Percentiles rank a stretch among this genome's conserved stretches.
Evolutionary conservation across 495 filamentous ascomycete genomes (phyloP).

Genomic region (Lasiosphaeris hirsuta): DNA sequence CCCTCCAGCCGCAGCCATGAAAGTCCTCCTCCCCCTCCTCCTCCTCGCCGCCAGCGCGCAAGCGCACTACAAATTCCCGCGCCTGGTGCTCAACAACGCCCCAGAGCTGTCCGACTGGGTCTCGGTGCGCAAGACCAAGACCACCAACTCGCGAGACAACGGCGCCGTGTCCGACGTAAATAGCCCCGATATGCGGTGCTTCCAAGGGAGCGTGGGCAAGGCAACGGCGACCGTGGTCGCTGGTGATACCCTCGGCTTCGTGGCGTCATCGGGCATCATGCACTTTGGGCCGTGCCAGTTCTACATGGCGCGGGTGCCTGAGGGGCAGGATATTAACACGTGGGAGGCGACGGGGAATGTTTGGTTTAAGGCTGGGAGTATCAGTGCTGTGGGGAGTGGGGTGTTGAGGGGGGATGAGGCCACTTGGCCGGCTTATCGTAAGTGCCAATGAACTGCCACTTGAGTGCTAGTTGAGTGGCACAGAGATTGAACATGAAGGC

Average conservation of each 20-base stretch:
- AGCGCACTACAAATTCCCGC: constrained; percentile 26
- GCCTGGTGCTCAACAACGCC: constrained; percentile 34
- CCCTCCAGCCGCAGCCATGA: no score
- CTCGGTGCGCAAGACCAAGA: constrained; percentile 41
- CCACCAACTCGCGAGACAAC: constrained; percentile 42
- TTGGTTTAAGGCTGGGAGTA: constrained; percentile 46
- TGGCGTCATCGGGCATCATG: constrained; percentile 34
- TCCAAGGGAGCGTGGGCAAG: constrained; percentile 29
- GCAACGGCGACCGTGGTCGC: constrained; percentile 34
- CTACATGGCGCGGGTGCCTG: constrained; percentile 47
- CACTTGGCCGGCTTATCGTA: constrained; percentile 38
- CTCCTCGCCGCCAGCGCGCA: no score
- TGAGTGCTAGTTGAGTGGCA: constrained; percentile 11
- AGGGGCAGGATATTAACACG: constrained; percentile 33
- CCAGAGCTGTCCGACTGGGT: constrained; percentile 38
- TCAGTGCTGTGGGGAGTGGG: constrained; percentile 27
- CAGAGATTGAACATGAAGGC: not conserved
- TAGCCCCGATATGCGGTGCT: constrained; percentile 41
- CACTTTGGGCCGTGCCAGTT: constrained; percentile 46
- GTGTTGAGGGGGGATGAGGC: constrained; percentile 3
- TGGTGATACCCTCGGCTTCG: constrained; percentile 38
- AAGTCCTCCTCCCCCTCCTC: no score
- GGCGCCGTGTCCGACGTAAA: constrained; percentile 36
- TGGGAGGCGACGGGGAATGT: constrained; percentile 44
- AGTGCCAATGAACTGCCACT: no score